Conservation (phyloP, 176 grass and related monocot species). For the Poa pratensis region DNA sequence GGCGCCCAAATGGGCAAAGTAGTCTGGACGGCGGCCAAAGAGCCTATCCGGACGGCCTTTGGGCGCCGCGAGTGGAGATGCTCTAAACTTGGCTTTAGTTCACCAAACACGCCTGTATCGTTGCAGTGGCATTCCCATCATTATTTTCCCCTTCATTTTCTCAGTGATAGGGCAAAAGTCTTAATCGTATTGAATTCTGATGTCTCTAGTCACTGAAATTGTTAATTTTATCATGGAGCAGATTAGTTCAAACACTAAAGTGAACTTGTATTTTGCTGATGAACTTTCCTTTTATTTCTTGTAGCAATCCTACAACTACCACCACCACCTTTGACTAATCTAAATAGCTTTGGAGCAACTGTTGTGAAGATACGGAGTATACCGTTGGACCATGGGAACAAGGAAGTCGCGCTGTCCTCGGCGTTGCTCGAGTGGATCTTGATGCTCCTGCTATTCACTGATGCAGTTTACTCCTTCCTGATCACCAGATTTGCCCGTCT, state of each 20-base stretch:
- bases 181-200: neutral
- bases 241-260: neutral
- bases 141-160: neutral
- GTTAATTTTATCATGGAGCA: neutral
- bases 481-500: slow-evolving; percentile 73
- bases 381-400: slow-evolving; percentile 42
- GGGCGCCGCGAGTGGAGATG: no score
- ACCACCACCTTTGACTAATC: slow-evolving; percentile 29
- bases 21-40: no score
- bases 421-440: slow-evolving; percentile 82
- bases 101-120: slow-evolving; percentile 6
- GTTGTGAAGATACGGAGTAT: neutral
- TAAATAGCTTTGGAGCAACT: slow-evolving; percentile 14
- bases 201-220: neutral
- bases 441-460: slow-evolving; percentile 79
- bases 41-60: no score
- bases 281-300: slow-evolving; percentile 34
- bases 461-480: slow-evolving; percentile 66
- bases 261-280: neutral
- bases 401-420: slow-evolving; percentile 47
- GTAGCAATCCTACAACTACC: slow-evolving; percentile 6
- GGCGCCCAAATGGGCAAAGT: no score
- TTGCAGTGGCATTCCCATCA: neutral
- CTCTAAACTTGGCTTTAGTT: slow-evolving; percentile 34
- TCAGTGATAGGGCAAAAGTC: neutral